Base-by-base conservation (phyloP, 2,329 filamentous ascomycete species). In the Fusarium anthophilum region DNA sequence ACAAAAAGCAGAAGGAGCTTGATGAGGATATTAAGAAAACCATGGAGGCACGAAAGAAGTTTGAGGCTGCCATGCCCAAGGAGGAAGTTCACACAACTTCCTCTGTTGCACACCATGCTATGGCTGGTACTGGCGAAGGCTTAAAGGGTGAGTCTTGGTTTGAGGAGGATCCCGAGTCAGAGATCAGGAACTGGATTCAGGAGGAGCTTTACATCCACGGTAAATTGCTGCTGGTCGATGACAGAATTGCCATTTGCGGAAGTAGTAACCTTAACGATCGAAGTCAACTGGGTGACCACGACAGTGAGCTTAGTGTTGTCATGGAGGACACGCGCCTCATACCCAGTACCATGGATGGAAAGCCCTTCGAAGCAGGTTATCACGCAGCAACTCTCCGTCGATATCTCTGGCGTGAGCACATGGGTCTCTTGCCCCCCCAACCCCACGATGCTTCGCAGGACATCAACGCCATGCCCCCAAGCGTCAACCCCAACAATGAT, bases 161-260 rank as follows among this genome's bases (percentile, higher is more conserved):
- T 22, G 92, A 93, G 22, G 86, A 87, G 1, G 84, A 92, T 8
- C 84, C 90, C 0, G 89, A 96, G 75, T 89, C 90, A 3, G 96
- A 98, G 81, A 92, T 95, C 65, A 89, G 92, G 61, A 94, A 97
- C 80, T 97, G 96, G 86, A 92, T 98, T 67, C 96, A 98, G 80
- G 96, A 99, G 81, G 96, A 99, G 82, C 89, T 98, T 5, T 99
- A 99, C 81, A 92, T 98, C 54, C 96, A 99, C 81, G 93, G 91
- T 35, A 99, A 98, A 84, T 87, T 98, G 41, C 88, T 96, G 75
- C 96, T 98, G 75, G 93, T 92, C 3, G 95, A 98, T 80, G 96
- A 98, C 81, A 91, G 91, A 61, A 88, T 94, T 54, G 94, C 93
- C 4, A 90, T 98, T 60, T 96, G 94, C 80, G 94, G 94, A 24